Evolutionary conservation across 192 early-diverging fungal species (phyloP), one percentile per base, ranked within the genome.

Genomic region (Geosiphon pyriformis): DNA sequence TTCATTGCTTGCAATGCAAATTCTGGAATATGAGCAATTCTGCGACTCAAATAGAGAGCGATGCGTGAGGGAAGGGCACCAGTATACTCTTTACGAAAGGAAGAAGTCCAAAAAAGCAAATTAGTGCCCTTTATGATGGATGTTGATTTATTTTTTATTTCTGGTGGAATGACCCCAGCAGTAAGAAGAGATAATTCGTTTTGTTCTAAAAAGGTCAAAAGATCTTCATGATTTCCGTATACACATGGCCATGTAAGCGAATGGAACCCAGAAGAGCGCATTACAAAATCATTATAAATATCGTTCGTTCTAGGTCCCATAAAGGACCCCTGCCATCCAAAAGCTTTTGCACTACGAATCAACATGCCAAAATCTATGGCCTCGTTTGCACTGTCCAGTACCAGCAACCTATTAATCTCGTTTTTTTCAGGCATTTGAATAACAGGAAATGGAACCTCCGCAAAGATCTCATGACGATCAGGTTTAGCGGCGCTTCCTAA

Each of bases 401-500:
- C 68, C 27, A 78, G 32, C 17, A 74, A 8, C 12, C 59, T 57
- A 62, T 65, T 50, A 10, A 63, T 37, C 10, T 67, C 22, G 20
- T 59, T 20, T 18, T 69, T 42, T 7, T 25, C 0, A 31, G 71
- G 64, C 1, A 70, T 50, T 33, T 22, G 6, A 20, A 67, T 8
- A 55, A 67, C 10, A 2, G 76, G 76, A 48, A 70, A 56, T 7
- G 30, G 23, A 11, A 72, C 60, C 59, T 78, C 73, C 3, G 76
- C 76, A 59, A 72, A 72, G 42, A 78, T 37, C 27, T 78, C 73
- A 27, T 72, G 73, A n/a, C 35, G 20, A 1, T 47, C 52, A 0
- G 76, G 76, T 18, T 49, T 56, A 22, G 76, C 68, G 4, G 66
- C 68, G 10, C 70, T 78, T 15, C 76, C 70, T 4, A 78, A 57